Evolutionary conservation across 2,329 filamentous ascomycete species (phyloP).

Genomic region (Penicillium sclerotigenum): DNA sequence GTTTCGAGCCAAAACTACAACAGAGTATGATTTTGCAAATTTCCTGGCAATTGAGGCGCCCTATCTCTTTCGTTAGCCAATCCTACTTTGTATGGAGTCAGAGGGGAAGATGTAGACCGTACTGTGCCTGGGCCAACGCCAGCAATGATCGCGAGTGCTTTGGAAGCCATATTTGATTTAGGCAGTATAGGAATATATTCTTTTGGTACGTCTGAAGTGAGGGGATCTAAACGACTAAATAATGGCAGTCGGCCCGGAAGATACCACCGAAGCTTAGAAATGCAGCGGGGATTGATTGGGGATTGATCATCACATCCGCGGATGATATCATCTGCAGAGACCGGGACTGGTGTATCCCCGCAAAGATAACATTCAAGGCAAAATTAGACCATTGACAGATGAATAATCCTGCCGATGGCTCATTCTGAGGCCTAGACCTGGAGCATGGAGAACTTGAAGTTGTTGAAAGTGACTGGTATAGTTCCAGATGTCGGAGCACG

Average conservation of each 20-base stretch:
- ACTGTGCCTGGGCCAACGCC: slow-evolving; percentile 49
- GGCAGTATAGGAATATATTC: neutral
- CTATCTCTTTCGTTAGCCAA: slow-evolving; percentile 42
- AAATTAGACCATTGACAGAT: neutral
- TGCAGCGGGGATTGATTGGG: slow-evolving; percentile 24
- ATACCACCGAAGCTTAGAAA: slow-evolving; percentile 24
- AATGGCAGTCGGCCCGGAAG: slow-evolving; percentile 2
- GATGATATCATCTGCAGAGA: slow-evolving; percentile 23
- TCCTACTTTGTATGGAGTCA: neutral
- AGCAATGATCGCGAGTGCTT: slow-evolving; percentile 46
- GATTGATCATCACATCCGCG: slow-evolving; percentile 22
- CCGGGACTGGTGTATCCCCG: slow-evolving; percentile 10
- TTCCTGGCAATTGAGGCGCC: slow-evolving; percentile 59
- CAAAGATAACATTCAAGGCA: neutral
- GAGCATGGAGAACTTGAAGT: neutral
- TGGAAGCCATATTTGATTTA: slow-evolving; percentile 31
- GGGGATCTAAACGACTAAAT: slow-evolving; percentile 9
- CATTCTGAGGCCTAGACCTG: neutral
- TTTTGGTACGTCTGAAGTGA: neutral
- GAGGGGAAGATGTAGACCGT: slow-evolving; percentile 8
- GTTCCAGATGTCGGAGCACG: too few relatives aligned
- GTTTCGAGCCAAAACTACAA: slow-evolving; percentile 59
- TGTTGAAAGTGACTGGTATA: neutral
- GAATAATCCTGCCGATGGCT: neutral
- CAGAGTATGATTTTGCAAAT: slow-evolving; percentile 58